phyloP scores from a whole-genome alignment of 495 filamentous ascomycete genomes.

The Podospora didyma region DNA sequence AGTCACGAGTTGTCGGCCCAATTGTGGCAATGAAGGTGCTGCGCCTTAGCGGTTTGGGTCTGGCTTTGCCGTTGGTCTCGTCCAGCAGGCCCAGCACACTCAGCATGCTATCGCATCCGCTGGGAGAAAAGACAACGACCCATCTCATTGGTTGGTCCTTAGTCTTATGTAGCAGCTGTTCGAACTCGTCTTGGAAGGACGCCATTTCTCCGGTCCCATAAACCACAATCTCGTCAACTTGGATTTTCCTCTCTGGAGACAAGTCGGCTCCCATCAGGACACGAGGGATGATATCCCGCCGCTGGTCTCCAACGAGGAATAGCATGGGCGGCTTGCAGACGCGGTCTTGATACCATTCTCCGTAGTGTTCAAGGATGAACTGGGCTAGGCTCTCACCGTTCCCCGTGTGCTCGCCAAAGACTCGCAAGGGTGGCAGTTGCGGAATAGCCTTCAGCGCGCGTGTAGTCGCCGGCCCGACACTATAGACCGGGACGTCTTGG shows the following conservation, averaged over 20 bases:
- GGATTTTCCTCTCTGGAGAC: slow-evolving; percentile 40
- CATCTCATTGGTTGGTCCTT: slow-evolving; percentile 50
- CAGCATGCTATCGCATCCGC: slow-evolving; percentile 80
- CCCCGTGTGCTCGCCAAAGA: slow-evolving; percentile 74
- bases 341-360: slow-evolving; percentile 34
- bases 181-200: slow-evolving; percentile 66
- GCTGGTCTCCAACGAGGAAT: slow-evolving; percentile 83
- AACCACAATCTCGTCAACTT: slow-evolving; percentile 72
- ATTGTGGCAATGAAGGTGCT: slow-evolving; percentile 74
- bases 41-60: slow-evolving; percentile 18
- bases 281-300: slow-evolving; percentile 82
- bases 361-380: slow-evolving; percentile 73
- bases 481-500: slow-evolving; percentile 66
- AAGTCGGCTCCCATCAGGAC: slow-evolving; percentile 57
- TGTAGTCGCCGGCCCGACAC: slow-evolving; percentile 88
- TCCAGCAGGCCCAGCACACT: slow-evolving; percentile 57
- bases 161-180: slow-evolving; percentile 37
- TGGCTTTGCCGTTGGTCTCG: slow-evolving; percentile 41
- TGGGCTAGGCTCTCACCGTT: slow-evolving; percentile 74
- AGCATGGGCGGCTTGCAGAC: slow-evolving; percentile 59
- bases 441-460: slow-evolving; percentile 61
- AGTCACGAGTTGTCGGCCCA: slow-evolving; percentile 85
- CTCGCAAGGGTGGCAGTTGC: slow-evolving; percentile 42
- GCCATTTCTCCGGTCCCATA: slow-evolving; percentile 82
- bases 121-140: slow-evolving; percentile 93